These are phyloP conservation scores for Solanum sejunctum DNA, from an alignment of 257 asterid genomes.

Conservation along the genomic window DNA sequence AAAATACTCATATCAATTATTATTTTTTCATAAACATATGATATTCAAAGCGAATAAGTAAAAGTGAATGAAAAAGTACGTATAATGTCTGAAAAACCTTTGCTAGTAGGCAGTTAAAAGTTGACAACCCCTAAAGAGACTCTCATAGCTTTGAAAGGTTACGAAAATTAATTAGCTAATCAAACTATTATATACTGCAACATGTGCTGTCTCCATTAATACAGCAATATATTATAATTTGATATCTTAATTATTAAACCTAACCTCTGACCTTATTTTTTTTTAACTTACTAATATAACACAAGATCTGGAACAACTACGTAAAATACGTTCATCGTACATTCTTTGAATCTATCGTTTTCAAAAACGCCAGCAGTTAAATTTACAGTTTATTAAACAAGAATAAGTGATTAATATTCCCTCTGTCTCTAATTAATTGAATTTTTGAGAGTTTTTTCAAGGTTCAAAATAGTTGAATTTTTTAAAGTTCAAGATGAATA, in stretches of 20 bases:
- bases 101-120: not conserved
- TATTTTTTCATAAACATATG: not conserved
- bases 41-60: too few species aligned
- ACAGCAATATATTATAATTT: not conserved
- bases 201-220: not conserved
- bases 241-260: not conserved
- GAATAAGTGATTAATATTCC: not conserved
- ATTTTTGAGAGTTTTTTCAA: too few species aligned
- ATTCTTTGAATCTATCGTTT: not conserved
- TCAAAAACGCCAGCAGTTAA: not conserved
- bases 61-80: too few species aligned
- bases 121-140: not conserved
- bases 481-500: too few species aligned
- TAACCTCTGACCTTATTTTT: not conserved
- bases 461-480: too few species aligned
- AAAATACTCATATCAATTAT: not conserved
- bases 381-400: not conserved
- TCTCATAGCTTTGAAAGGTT: not conserved
- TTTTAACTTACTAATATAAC: not conserved
- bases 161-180: not conserved
- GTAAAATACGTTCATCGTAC: not conserved
- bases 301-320: not conserved
- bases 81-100: not conserved
- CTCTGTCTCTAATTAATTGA: too few species aligned
- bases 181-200: not conserved